Evolutionary conservation across 805 yeast genomes (phyloP).

Genomic region (Lipomyces yamanashiensis): DNA sequence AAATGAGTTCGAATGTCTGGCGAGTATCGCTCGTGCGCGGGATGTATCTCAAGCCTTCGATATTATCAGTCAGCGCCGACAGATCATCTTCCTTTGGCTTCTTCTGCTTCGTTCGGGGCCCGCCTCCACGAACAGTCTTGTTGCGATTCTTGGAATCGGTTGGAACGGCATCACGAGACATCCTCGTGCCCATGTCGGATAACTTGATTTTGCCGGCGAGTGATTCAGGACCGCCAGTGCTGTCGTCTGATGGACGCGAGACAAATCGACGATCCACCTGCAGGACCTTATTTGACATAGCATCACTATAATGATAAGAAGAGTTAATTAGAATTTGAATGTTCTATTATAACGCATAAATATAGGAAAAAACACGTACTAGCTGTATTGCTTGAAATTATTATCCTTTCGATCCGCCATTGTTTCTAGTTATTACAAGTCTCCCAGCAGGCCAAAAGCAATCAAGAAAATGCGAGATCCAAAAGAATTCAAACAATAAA

Average conservation of each 20-base stretch:
- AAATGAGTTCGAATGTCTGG: conserved; percentile 58
- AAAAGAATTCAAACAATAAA: background rate
- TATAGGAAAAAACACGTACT: conserved; percentile 19
- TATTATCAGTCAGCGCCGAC: conserved; percentile 43
- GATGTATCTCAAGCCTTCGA: conserved; percentile 61
- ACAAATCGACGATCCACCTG: conserved; percentile 60
- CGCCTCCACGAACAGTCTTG: conserved; percentile 22
- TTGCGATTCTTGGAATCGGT: conserved; percentile 31
- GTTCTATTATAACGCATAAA: background rate
- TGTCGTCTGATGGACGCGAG: conserved; percentile 54
- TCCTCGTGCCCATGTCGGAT: conserved; percentile 70
- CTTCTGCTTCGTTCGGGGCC: conserved; percentile 10
- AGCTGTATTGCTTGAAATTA: conserved; percentile 35
- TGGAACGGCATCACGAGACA: conserved; percentile 38
- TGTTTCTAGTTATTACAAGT: conserved; percentile 4
- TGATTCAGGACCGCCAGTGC: conserved; percentile 69
- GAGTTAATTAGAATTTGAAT: background rate
- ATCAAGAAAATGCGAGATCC: conserved; percentile 1
- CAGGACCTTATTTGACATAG: conserved; percentile 78
- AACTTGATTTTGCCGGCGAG: conserved; percentile 69
- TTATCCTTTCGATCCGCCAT: conserved; percentile 34
- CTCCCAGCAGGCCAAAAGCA: background rate
- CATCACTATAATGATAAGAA: conserved; percentile 40
- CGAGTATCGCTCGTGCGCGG: conserved; percentile 64
- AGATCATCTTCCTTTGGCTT: conserved; percentile 21